Percentiles rank a stretch among this genome's conserved stretches.
phyloP scores from a whole-genome alignment of 306 rosid species.

The Luffa aegyptiaca region DNA sequence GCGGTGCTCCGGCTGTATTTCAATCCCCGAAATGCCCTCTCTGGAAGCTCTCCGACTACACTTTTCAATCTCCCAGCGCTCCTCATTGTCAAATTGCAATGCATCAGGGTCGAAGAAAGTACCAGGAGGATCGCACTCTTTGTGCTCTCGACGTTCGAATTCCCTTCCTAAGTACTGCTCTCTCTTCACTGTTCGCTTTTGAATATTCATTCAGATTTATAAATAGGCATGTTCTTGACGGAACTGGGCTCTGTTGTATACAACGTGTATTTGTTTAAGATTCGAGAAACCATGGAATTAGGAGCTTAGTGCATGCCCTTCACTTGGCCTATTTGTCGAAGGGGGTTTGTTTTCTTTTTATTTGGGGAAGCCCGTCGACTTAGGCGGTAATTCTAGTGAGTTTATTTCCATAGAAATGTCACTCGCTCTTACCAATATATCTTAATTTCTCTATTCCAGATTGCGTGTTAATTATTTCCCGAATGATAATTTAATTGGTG shows the following conservation, averaged over 20 bases:
- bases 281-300: not conserved
- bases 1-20: constrained; percentile 92
- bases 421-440: not conserved
- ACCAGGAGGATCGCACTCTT: constrained; percentile 77
- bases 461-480: not conserved
- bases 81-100: constrained; percentile 50
- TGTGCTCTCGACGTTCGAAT: constrained; percentile 72
- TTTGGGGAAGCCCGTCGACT: not conserved
- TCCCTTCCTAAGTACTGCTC: constrained; percentile 56
- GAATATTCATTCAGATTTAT: not conserved
- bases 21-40: constrained; percentile 87
- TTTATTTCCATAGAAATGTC: not conserved
- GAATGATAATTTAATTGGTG: not conserved
- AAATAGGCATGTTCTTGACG: not conserved
- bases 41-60: constrained; percentile 60
- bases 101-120: constrained; percentile 67
- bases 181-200: not conserved
- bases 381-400: not conserved
- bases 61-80: constrained; percentile 26
- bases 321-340: not conserved
- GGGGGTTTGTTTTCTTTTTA: not conserved
- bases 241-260: not conserved
- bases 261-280: not conserved
- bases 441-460: not conserved
- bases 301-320: not conserved